Percentiles rank a stretch among this genome's conserved stretches.
Evolutionary conservation across 1,284 basidiomycete species (phyloP).

Genomic region (Cryptococcus hybrid): DNA sequence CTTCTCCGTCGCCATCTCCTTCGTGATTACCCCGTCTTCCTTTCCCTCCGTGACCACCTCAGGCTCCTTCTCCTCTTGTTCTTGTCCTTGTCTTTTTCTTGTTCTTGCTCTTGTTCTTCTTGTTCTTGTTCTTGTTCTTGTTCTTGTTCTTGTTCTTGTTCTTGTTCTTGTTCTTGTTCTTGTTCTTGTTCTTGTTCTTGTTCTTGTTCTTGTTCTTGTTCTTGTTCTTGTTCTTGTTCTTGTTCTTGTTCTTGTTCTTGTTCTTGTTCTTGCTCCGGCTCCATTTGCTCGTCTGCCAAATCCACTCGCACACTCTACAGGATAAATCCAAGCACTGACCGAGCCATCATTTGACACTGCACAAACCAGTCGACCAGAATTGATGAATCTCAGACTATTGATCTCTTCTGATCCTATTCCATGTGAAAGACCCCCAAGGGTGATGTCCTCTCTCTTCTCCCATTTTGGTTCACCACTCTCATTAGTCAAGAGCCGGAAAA

Average conservation of each 20-base stretch:
- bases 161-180: constrained; percentile 7
- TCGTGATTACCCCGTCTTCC: neutral
- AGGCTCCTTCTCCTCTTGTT: neutral
- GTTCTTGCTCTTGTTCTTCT: no score
- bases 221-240: neutral
- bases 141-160: constrained; percentile 1
- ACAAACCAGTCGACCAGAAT: constrained; percentile 32
- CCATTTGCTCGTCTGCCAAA: neutral
- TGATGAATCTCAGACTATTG: constrained; percentile 38
- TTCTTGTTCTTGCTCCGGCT: neutral
- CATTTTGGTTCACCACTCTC: constrained; percentile 10
- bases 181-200: neutral
- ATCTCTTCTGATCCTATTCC: constrained; percentile 43
- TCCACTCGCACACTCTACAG: constrained; percentile 5
- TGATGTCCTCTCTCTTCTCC: constrained; percentile 34
- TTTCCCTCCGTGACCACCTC: neutral
- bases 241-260: neutral
- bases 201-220: neutral
- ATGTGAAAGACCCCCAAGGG: constrained; percentile 25
- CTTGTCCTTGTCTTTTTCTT: neutral
- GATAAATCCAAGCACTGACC: constrained; percentile 41
- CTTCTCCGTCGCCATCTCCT: neutral
- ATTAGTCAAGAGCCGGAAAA: constrained; percentile 12
- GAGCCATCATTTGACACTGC: constrained; percentile 44
- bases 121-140: no score